Conservation (phyloP, 768 basidiomycete genomes). For the Lentinus tigrinus region DNA sequence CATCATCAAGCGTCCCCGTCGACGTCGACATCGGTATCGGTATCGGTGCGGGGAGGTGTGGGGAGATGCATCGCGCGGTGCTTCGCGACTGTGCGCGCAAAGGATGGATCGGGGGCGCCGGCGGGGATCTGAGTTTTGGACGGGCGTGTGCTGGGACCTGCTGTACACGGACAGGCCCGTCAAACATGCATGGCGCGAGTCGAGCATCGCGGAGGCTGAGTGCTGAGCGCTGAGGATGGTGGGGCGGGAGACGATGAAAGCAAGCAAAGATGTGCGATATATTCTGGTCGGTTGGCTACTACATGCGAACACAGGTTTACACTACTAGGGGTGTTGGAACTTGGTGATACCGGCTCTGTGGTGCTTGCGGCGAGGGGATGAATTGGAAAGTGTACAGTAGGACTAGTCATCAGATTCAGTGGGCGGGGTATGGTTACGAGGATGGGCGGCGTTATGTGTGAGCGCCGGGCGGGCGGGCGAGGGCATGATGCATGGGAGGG, state of each 20-base stretch:
- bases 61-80: conserved; percentile 7
- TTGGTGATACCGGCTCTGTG: no score
- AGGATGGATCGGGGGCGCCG: conserved; percentile 19
- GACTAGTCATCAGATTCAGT: background rate
- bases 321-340: background rate
- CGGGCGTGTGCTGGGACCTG: background rate
- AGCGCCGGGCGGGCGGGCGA: background rate
- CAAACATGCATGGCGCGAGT: background rate
- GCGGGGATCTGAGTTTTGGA: conserved; percentile 7
- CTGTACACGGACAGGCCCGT: background rate
- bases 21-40: no score
- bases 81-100: background rate
- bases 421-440: background rate
- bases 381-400: background rate
- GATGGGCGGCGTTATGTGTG: no score
- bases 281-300: background rate
- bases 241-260: background rate
- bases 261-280: background rate
- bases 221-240: background rate
- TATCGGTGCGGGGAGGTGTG: conserved; percentile 7
- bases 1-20: no score
- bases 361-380: background rate
- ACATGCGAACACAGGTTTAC: background rate
- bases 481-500: background rate
- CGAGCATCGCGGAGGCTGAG: background rate